phyloP scores from a whole-genome alignment of 75 land plant species.

The Picea sitchensis region DNA sequence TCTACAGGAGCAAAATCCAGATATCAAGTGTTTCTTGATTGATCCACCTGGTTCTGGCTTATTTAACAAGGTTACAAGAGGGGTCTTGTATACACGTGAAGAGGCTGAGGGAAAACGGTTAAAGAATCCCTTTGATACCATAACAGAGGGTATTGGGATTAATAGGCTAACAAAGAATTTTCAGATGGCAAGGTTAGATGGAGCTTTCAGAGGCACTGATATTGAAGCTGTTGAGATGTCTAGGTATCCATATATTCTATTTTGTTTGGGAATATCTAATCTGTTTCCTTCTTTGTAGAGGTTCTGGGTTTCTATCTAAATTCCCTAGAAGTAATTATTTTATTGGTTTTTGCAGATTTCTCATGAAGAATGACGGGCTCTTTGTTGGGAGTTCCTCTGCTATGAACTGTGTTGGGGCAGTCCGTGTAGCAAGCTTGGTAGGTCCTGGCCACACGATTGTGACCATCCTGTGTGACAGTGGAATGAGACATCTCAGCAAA shows the following conservation, averaged over 20 bases:
- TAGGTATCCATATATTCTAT: conserved; percentile 37
- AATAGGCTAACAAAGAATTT: conserved; percentile 91
- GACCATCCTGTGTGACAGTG: conserved; percentile 97
- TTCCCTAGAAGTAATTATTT: neutral
- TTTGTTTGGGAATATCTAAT: neutral
- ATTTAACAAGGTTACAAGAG: conserved; percentile 87
- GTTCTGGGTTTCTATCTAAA: too few relatives aligned
- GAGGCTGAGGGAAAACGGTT: conserved; percentile 95
- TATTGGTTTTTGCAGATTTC: conserved; percentile 46
- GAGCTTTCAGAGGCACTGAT: conserved; percentile 93
- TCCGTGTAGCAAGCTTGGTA: conserved; percentile 62
- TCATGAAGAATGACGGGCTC: conserved; percentile 88
- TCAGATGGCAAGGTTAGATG: conserved; percentile 81
- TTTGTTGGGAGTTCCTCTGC: conserved; percentile 99
- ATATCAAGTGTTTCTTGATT: conserved; percentile 84
- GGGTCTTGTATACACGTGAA: conserved; percentile 97
- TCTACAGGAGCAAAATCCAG: conserved; percentile 73
- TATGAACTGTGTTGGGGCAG: conserved; percentile 99
- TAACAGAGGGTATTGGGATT: conserved; percentile 99
- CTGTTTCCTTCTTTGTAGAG: neutral
- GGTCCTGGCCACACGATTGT: conserved; percentile 98
- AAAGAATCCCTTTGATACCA: conserved; percentile 96
- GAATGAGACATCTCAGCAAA: conserved; percentile 94
- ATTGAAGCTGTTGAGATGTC: conserved; percentile 99
- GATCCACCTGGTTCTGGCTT: conserved; percentile 99